Base-by-base conservation (phyloP, 257 asterid genomes). In the Nicotiana tomentosiformis region DNA sequence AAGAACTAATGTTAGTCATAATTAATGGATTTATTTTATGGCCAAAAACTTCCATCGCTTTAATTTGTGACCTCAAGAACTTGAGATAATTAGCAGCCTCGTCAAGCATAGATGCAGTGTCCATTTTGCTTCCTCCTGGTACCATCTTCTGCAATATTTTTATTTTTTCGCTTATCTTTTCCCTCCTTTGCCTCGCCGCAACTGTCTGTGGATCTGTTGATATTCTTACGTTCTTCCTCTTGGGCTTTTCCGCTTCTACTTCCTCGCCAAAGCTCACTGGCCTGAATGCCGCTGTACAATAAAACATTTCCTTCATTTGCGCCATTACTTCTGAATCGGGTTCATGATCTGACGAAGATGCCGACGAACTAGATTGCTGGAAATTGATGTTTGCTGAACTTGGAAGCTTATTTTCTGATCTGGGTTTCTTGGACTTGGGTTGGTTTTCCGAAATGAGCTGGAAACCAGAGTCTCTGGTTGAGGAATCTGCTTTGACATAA, bases 91-190 rank as follows among this genome's bases (percentile, higher is more conserved):
- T 96, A 5, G 98, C 99, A 33, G 99, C 99, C 33, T 96, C 99
- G 53, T 96, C 99, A 4, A 96, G 97, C 98, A 94, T 96, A 14
- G 99, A 94, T 26, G 99, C 99, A 0, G 98, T 96, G 84, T 96
- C 99, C 98, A 96, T 92, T 23, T 96, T 94, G 83, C 86, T 93
- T 0, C 99, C 99, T 0, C 99, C 99, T 0, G 99, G 99, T 2
- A 96, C 99, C 82, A 96, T 77, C 53, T 84, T 87, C 86, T 96
- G 98, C 90, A 96, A 88, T 85, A 88, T 94, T 92, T 97, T 92
- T 80, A 96, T 93, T 69, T 93, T 91, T 78, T 96, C 98, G 23
- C 99, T 94, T 17, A 96, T 96, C 10, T 91, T 96, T 86, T 96
- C 99, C 66, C 99, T 91, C 88, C 99, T 88, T 85, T 92, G 97